phyloP scores from a whole-genome alignment of 108 stramenopile genomes.

The Skeletonema menzelii region DNA sequence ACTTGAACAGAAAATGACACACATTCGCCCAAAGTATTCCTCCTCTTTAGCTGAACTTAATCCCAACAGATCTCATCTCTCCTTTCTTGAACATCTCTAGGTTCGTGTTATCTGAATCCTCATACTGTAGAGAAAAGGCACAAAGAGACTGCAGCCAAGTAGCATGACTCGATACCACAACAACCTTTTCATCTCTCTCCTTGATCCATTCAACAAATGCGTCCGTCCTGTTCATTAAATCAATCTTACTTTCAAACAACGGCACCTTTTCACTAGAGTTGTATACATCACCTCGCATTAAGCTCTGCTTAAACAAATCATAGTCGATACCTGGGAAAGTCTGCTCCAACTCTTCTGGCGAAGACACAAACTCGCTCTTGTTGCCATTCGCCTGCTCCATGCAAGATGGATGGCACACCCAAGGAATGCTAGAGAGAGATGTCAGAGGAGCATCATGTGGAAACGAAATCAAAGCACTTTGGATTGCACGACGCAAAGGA shows the following conservation, averaged over 20 bases:
- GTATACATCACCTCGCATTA: conserved; percentile 18
- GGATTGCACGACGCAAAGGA: conserved; percentile 51
- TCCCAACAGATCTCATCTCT: conserved; percentile 70
- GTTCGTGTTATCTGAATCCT: conserved; percentile 65
- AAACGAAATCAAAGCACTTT: conserved; percentile 43
- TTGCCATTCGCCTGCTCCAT: conserved; percentile 51
- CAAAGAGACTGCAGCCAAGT: conserved; percentile 51
- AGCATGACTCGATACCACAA: conserved; percentile 55
- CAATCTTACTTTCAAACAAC: conserved; percentile 44
- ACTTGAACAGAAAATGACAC: not conserved
- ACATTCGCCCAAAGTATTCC: not conserved
- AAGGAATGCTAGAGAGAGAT: conserved; percentile 34
- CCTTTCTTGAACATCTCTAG: conserved; percentile 78
- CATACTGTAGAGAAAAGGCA: conserved; percentile 38
- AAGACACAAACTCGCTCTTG: conserved; percentile 40
- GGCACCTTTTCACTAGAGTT: conserved; percentile 26
- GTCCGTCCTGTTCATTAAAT: conserved; percentile 42
- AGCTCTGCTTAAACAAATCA: conserved; percentile 14
- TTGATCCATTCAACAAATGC: conserved; percentile 41
- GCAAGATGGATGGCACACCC: conserved; percentile 40
- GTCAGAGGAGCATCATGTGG: conserved; percentile 24
- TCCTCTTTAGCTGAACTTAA: conserved; percentile 38
- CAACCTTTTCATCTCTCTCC: conserved; percentile 45
- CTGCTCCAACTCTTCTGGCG: conserved; percentile 20
- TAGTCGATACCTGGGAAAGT: conserved; percentile 42